Conservation (phyloP, 2,329 filamentous ascomycete species). For the Neurospora crassa region DNA sequence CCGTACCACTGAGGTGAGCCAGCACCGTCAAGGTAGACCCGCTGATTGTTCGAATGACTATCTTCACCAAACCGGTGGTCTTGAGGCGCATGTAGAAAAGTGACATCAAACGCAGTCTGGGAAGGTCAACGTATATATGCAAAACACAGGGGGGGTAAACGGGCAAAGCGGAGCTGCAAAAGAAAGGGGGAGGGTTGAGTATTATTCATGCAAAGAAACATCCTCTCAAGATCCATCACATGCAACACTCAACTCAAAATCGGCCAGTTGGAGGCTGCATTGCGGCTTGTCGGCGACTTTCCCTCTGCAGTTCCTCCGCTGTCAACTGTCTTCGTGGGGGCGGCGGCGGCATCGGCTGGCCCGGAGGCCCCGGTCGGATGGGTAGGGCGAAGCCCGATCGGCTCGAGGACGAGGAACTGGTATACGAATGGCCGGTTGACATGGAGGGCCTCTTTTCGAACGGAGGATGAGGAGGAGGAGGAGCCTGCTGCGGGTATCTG, state of each 20-base stretch:
- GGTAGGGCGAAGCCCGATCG: constrained; percentile 49
- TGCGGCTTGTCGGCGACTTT: constrained; percentile 4
- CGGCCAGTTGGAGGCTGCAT: not conserved
- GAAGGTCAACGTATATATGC: not conserved
- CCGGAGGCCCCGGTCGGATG: constrained; percentile 51
- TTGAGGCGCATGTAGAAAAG: not conserved
- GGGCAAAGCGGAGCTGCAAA: not conserved
- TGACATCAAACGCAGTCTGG: not conserved
- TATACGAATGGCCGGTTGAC: not conserved
- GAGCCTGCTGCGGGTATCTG: constrained; percentile 28
- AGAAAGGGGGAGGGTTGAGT: not conserved
- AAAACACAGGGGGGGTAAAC: not conserved
- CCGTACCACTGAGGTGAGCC: not conserved
- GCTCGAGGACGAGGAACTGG: constrained; percentile 1
- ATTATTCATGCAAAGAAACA: not conserved
- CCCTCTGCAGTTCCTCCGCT: constrained; percentile 36
- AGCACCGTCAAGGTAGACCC: not conserved
- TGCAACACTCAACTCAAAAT: not conserved
- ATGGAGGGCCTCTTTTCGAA: constrained; percentile 6
- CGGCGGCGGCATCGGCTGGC: constrained; percentile 50
- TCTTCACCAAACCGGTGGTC: not conserved
- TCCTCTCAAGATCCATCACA: not conserved
- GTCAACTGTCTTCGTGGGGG: constrained; percentile 45
- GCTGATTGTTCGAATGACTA: not conserved
- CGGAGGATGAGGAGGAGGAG: not conserved